phyloP scores from a whole-genome alignment of 345 rosid genomes.

The Eucalyptus tenuipes region DNA sequence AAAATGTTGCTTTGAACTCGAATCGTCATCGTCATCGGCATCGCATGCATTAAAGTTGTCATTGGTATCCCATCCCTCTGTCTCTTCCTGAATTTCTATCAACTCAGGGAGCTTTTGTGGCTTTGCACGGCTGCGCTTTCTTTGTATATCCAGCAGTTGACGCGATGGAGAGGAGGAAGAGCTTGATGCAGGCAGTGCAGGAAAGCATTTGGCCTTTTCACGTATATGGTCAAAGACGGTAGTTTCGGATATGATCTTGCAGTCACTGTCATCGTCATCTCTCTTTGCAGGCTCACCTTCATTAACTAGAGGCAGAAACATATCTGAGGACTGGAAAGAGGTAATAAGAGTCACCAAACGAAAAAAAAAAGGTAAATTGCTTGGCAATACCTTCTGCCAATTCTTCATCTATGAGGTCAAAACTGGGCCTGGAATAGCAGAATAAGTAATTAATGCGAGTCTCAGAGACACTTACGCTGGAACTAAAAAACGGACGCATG shows the following conservation, averaged over 20 bases:
- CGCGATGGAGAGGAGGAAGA: slow-evolving; percentile 14
- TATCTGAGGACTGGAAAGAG: background rate
- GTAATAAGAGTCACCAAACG: background rate
- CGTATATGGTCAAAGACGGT: slow-evolving; percentile 78
- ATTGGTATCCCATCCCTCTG: background rate
- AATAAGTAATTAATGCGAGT: background rate
- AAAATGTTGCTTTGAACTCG: background rate
- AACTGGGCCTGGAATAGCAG: slow-evolving; percentile 66
- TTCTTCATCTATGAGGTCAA: slow-evolving; percentile 85
- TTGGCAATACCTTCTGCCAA: slow-evolving; percentile 41
- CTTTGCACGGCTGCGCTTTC: slow-evolving; percentile 26
- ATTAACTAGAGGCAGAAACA: background rate
- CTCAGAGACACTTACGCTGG: background rate
- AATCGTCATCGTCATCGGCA: too few relatives aligned
- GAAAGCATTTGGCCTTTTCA: slow-evolving; percentile 69
- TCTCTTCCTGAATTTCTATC: slow-evolving; percentile 8
- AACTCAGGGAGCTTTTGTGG: slow-evolving; percentile 14
- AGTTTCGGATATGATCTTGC: slow-evolving; percentile 35
- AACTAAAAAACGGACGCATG: background rate
- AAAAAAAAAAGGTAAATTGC: background rate
- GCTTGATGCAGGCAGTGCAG: slow-evolving; percentile 27
- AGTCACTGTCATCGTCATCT: slow-evolving; percentile 27
- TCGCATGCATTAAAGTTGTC: background rate
- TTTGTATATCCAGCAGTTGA: slow-evolving; percentile 24
- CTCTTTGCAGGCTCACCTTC: slow-evolving; percentile 22